Evolutionary conservation across 2,329 filamentous ascomycete species (phyloP).

Genomic region (Botrytis porri): DNA sequence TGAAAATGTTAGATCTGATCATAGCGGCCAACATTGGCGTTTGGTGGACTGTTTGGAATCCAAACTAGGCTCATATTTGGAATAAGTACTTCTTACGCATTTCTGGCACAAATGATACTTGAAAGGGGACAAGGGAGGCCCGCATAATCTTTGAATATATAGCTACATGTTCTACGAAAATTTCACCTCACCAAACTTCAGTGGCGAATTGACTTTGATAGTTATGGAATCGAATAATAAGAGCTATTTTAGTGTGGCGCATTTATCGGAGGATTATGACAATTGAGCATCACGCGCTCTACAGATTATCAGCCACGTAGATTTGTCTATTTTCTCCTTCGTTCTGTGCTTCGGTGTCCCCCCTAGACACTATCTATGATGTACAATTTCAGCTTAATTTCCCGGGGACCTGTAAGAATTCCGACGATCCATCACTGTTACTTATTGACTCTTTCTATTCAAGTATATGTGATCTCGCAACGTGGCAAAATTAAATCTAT

Average conservation of each 20-base stretch:
- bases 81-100: background rate
- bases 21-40: conserved; percentile 89
- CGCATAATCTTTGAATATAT: background rate
- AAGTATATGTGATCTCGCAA: background rate
- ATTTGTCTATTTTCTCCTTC: background rate
- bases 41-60: conserved; percentile 87
- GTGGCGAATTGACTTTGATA: background rate
- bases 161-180: background rate
- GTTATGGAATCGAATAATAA: background rate
- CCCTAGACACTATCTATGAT: background rate
- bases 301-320: background rate
- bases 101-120: background rate
- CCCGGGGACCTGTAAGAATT: background rate
- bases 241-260: background rate
- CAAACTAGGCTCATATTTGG: conserved; percentile 1
- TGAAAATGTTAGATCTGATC: conserved; percentile 93
- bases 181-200: background rate
- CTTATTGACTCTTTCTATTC: background rate
- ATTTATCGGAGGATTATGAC: background rate
- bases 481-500: background rate
- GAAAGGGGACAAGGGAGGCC: background rate
- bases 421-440: background rate
- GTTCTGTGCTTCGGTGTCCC: background rate
- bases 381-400: background rate
- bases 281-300: background rate